Evolutionary conservation across 768 basidiomycete genomes (phyloP).

Genomic region (Tricholoma hemisulphureum): DNA sequence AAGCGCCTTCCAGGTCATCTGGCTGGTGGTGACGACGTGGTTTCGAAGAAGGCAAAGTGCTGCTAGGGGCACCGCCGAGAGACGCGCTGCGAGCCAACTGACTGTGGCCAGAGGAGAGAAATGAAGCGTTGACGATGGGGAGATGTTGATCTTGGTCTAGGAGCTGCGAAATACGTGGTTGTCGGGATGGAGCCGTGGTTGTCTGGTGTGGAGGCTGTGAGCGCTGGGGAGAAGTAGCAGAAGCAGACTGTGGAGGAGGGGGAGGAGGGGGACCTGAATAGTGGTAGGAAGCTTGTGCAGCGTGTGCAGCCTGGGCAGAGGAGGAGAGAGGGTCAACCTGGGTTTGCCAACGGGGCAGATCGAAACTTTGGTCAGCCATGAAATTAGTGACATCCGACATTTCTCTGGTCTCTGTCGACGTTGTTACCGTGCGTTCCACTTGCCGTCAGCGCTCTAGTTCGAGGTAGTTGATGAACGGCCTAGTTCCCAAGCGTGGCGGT

Average conservation of each 20-base stretch:
- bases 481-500: neutral
- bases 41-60: slow-evolving; percentile 41
- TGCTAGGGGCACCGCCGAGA: slow-evolving; percentile 47
- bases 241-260: slow-evolving; percentile 44
- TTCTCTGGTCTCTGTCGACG: slow-evolving; percentile 22
- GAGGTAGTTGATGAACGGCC: neutral
- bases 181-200: slow-evolving; percentile 41
- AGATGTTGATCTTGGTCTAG: slow-evolving; percentile 62
- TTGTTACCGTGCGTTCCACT: neutral
- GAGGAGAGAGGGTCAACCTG: slow-evolving; percentile 55
- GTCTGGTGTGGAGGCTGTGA: slow-evolving; percentile 54
- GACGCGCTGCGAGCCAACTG: slow-evolving; percentile 70
- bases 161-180: slow-evolving; percentile 64
- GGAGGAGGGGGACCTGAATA: slow-evolving; percentile 44
- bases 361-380: slow-evolving; percentile 81
- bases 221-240: slow-evolving; percentile 43
- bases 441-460: neutral
- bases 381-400: slow-evolving; percentile 80
- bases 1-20: slow-evolving; percentile 63
- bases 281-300: slow-evolving; percentile 50
- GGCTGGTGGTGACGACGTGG: slow-evolving; percentile 64
- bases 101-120: slow-evolving; percentile 49
- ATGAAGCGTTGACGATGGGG: slow-evolving; percentile 42
- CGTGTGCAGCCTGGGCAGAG: slow-evolving; percentile 49
- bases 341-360: slow-evolving; percentile 73